A percentile compares a stretch with the other conserved stretches of the same genome.
Evolutionary conservation across 2,329 filamentous ascomycete genomes (phyloP).

Genomic region (Botrytis cinerea): DNA sequence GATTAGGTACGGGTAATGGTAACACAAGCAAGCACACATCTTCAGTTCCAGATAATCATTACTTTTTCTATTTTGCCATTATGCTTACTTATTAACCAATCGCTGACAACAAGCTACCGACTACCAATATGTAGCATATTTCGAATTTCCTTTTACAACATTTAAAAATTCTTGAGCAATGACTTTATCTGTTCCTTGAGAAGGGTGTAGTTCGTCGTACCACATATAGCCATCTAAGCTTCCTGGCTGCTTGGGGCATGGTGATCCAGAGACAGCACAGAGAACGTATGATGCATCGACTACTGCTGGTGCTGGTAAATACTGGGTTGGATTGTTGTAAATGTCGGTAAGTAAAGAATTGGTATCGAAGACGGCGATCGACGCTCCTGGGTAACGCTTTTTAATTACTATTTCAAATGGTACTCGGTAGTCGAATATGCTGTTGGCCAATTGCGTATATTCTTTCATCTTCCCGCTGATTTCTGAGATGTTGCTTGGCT

Average conservation of each 20-base stretch:
- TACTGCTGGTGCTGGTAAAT: conserved; percentile 65
- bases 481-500: conserved; percentile 51
- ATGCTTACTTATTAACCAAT: not conserved
- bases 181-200: conserved; percentile 60
- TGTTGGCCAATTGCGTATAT: conserved; percentile 54
- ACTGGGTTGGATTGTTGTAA: conserved; percentile 58
- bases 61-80: not conserved
- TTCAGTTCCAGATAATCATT: not conserved
- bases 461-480: conserved; percentile 51
- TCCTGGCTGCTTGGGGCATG: conserved; percentile 44
- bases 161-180: conserved; percentile 59
- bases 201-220: conserved; percentile 75
- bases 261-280: conserved; percentile 47
- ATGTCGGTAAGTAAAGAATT: conserved; percentile 67
- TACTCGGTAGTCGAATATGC: conserved; percentile 52
- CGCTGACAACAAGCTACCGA: not conserved
- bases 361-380: conserved; percentile 67
- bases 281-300: conserved; percentile 58
- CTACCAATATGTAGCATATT: conserved; percentile 42
- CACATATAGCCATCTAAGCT: conserved; percentile 65
- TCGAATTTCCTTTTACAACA: conserved; percentile 50
- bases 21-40: not conserved
- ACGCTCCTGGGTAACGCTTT: conserved; percentile 57
- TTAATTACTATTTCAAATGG: conserved; percentile 49
- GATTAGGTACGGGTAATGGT: not conserved